Evolutionary conservation across 805 yeast species (phyloP).

Genomic region (Kuraishia ogatae): DNA sequence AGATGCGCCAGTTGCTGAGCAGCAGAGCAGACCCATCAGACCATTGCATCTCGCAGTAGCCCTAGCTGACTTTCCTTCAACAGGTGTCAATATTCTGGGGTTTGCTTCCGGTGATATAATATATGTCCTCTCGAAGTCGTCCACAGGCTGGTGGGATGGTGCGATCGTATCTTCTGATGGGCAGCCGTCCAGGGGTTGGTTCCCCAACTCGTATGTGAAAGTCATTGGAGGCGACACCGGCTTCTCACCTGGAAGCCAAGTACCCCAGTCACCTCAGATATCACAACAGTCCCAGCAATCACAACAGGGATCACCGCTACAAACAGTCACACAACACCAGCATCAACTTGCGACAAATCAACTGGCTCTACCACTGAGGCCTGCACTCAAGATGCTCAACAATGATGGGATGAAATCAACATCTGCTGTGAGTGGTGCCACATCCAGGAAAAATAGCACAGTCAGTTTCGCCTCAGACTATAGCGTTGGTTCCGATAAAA

Average conservation of each 20-base stretch:
- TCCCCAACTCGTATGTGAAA: constrained; percentile 48
- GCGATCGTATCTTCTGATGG: constrained; percentile 31
- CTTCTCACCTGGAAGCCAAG: constrained; percentile 11
- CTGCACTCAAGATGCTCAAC: not conserved
- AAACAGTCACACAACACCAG: not conserved
- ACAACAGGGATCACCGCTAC: not conserved
- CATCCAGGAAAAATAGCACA: constrained; percentile 36
- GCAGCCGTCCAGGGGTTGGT: constrained; percentile 68
- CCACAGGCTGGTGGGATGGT: constrained; percentile 88
- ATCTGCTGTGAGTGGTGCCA: constrained; percentile 10
- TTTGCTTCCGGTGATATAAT: constrained; percentile 60
- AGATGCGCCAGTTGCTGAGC: not conserved
- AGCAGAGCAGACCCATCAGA: constrained; percentile 8
- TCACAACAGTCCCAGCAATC: not conserved
- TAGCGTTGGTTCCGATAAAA: constrained; percentile 19
- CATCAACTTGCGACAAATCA: constrained; percentile 2
- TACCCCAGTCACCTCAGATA: constrained; percentile 2
- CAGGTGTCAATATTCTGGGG: constrained; percentile 41
- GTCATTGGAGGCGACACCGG: constrained; percentile 15
- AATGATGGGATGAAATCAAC: constrained; percentile 4
- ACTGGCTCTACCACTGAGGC: constrained; percentile 2
- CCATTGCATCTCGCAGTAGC: constrained; percentile 54
- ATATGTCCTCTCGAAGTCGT: constrained; percentile 56
- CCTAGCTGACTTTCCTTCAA: constrained; percentile 44
- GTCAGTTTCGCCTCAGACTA: constrained; percentile 35